Conservation (phyloP, 1,139 yeast species). For the Meyerozyma carpophila region DNA sequence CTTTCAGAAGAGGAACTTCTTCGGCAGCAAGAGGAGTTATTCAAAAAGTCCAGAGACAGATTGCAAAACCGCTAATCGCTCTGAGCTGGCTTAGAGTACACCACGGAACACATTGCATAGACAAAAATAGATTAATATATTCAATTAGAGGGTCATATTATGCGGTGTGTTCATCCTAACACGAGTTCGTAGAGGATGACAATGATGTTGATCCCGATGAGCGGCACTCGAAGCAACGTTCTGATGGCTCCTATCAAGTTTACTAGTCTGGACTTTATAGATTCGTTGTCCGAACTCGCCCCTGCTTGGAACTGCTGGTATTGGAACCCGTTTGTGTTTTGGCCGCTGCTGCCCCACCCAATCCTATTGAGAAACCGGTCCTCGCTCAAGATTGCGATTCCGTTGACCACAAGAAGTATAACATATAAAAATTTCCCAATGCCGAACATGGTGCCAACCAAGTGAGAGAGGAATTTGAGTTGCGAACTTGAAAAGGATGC, state of each 20-base stretch:
- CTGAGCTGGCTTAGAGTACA: constrained; percentile 13
- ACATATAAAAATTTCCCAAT: constrained; percentile 66
- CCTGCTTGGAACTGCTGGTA: constrained; percentile 23
- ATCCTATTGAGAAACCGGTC: constrained; percentile 74
- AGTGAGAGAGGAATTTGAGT: neutral
- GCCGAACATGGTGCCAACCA: constrained; percentile 49
- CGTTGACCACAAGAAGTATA: constrained; percentile 61
- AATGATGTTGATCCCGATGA: constrained; percentile 60
- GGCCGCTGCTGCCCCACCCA: constrained; percentile 32
- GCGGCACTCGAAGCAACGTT: constrained; percentile 70
- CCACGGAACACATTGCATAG: constrained; percentile 28
- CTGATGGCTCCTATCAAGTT: constrained; percentile 69
- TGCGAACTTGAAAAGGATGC: neutral
- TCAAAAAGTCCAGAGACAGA: constrained; percentile 81
- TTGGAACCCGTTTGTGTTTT: constrained; percentile 15
- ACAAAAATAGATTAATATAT: constrained; percentile 27
- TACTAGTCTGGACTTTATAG: constrained; percentile 53
- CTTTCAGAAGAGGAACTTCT: constrained; percentile 87
- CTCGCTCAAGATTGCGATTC: constrained; percentile 76
- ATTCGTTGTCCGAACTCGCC: constrained; percentile 22
- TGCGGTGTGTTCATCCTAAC: constrained; percentile 44
- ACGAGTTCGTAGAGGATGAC: constrained; percentile 70
- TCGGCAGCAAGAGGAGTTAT: constrained; percentile 87
- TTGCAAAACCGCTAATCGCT: constrained; percentile 34
- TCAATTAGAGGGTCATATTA: neutral